A percentile compares a stretch with the other conserved stretches of the same genome.
Evolutionary conservation across 768 basidiomycete species (phyloP).

Genomic region (Naganishia vishniacii): DNA sequence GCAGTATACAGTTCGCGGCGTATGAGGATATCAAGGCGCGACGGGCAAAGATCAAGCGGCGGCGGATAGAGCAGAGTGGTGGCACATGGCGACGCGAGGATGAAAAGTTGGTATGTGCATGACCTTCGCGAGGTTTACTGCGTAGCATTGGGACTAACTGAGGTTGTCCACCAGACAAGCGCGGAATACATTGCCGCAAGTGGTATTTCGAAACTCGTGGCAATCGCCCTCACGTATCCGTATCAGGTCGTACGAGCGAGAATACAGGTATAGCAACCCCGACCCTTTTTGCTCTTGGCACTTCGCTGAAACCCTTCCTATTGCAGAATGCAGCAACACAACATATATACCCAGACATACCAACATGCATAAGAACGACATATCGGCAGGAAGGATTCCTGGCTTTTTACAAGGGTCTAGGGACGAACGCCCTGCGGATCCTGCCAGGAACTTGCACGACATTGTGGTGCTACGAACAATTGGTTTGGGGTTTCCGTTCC

Average conservation of each 20-base stretch:
- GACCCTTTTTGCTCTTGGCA: too few relatives aligned
- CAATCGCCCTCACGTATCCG: constrained; percentile 82
- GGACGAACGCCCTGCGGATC: constrained; percentile 87
- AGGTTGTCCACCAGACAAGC: too few relatives aligned
- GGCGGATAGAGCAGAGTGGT: constrained; percentile 59
- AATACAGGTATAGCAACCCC: constrained; percentile 67
- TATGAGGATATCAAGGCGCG: constrained; percentile 94
- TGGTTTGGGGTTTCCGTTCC: constrained; percentile 46
- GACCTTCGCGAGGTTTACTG: background rate
- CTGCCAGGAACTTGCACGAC: constrained; percentile 96
- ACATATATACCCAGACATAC: constrained; percentile 71
- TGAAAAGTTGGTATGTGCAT: constrained; percentile 74
- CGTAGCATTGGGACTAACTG: too few relatives aligned
- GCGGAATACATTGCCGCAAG: constrained; percentile 86
- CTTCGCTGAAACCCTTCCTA: too few relatives aligned
- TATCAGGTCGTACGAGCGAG: constrained; percentile 95
- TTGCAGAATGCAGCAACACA: constrained; percentile 28
- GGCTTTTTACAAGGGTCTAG: constrained; percentile 93
- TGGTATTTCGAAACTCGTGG: constrained; percentile 77
- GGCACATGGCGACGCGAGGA: constrained; percentile 63
- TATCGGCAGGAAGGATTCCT: constrained; percentile 71
- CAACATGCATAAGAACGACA: constrained; percentile 69
- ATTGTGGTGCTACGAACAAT: constrained; percentile 81
- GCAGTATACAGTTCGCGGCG: constrained; percentile 88
- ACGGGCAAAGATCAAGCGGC: constrained; percentile 66